These are phyloP conservation scores for Ceratobasidium papillatum DNA, from an alignment of 1,284 basidiomycete genomes.

Conservation along the genomic window DNA sequence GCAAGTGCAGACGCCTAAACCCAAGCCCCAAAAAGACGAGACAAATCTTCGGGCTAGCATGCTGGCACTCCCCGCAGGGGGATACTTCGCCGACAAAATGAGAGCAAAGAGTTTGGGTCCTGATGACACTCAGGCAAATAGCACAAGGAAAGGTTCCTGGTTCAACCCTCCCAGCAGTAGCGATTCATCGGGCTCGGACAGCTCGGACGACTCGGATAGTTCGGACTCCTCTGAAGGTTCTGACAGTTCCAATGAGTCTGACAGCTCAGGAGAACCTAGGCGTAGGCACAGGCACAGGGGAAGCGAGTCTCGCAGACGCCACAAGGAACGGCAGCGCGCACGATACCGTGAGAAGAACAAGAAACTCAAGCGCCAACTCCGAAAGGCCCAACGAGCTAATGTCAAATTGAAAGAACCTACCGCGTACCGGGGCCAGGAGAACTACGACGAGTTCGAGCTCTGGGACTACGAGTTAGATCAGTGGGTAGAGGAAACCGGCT, in stretches of 20 bases:
- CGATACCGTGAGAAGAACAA: not conserved
- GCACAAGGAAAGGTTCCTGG: not conserved
- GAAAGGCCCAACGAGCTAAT: not conserved
- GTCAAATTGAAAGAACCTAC: not conserved
- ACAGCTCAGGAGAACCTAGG: too few relatives aligned
- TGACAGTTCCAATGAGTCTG: not conserved
- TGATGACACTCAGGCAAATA: not conserved
- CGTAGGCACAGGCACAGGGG: not conserved
- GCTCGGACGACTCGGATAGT: not conserved
- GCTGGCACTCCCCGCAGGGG: not conserved
- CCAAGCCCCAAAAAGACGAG: not conserved
- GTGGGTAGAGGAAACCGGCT: constrained; percentile 13
- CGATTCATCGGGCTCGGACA: not conserved
- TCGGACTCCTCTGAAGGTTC: not conserved
- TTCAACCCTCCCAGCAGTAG: not conserved
- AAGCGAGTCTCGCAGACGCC: not conserved
- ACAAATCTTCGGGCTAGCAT: not conserved
- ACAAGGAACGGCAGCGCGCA: not conserved
- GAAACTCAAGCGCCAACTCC: not conserved
- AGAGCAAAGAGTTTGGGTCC: not conserved
- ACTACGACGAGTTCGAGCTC: constrained; percentile 28
- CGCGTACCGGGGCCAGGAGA: constrained; percentile 6
- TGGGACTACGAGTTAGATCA: constrained; percentile 26
- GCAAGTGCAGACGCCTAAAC: not conserved
- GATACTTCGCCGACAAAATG: constrained; percentile 20